These are phyloP conservation scores for Prunella vulgaris DNA, from an alignment of 257 asterid species.

Conservation along the genomic window DNA sequence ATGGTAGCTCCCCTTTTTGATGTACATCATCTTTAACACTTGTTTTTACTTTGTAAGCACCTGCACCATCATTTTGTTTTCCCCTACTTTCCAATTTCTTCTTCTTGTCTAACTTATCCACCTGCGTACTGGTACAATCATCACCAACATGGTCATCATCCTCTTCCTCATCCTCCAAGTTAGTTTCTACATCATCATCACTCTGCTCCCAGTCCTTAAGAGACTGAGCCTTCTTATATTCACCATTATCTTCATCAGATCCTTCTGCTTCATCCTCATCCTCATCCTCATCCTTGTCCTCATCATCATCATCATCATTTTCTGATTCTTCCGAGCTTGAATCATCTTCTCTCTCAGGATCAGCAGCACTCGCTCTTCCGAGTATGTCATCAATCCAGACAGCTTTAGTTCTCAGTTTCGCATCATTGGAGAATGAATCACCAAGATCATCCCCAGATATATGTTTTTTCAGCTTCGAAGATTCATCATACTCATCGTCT, in stretches of 20 bases:
- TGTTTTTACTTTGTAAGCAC: conserved; percentile 25
- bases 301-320: conserved; percentile 36
- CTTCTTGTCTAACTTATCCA: conserved; percentile 23
- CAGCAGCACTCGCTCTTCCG: conserved; percentile 31
- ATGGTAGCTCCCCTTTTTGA: conserved; percentile 67
- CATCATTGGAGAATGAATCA: conserved; percentile 60
- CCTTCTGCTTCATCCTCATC: conserved; percentile 47
- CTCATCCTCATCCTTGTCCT: conserved; percentile 36
- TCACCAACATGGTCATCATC: conserved; percentile 18
- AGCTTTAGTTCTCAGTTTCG: conserved; percentile 38
- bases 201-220: conserved; percentile 98
- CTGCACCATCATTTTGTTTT: conserved; percentile 23
- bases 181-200: conserved; percentile 65
- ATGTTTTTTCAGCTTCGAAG: conserved; percentile 33
- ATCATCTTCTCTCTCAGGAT: conserved; percentile 36
- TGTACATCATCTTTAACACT: conserved; percentile 22
- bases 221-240: conserved; percentile 34
- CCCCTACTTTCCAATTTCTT: conserved; percentile 27
- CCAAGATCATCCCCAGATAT: conserved; percentile 97
- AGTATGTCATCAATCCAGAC: conserved; percentile 61
- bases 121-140: conserved; percentile 20
- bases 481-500: conserved; percentile 38
- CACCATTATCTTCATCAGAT: conserved; percentile 39
- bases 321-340: conserved; percentile 44
- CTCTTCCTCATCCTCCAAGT: conserved; percentile 46